These are phyloP conservation scores for Sicyos edulis DNA, from an alignment of 306 rosid species.

Conservation along the genomic window DNA sequence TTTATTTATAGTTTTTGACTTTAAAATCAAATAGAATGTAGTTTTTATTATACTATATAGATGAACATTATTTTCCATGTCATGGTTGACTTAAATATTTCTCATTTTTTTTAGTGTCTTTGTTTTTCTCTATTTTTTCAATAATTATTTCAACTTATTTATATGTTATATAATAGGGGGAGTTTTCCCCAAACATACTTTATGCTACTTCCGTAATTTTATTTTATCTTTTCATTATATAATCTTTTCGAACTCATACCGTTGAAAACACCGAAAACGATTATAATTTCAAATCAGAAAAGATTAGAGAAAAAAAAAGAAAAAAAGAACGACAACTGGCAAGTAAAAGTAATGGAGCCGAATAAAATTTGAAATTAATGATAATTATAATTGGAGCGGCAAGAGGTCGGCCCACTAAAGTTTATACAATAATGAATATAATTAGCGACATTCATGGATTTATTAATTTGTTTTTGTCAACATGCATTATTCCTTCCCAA, in stretches of 20 bases:
- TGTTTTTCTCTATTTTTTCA: too few species aligned
- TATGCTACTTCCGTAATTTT: too few species aligned
- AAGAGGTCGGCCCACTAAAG: slow-evolving; percentile 11
- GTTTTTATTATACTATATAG: too few species aligned
- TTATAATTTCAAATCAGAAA: background rate
- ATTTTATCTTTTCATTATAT: background rate
- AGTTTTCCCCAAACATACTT: too few species aligned
- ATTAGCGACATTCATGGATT: slow-evolving; percentile 15
- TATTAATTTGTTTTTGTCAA: background rate
- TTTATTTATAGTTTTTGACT: too few species aligned
- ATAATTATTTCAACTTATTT: too few species aligned
- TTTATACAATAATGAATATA: background rate
- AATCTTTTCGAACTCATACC: background rate
- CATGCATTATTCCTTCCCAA: background rate
- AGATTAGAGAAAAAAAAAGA: background rate
- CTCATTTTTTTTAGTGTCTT: too few species aligned
- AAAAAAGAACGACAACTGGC: background rate
- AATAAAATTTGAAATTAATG: background rate
- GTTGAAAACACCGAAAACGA: background rate
- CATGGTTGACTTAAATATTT: too few species aligned
- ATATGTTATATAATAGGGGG: too few species aligned
- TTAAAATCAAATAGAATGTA: too few species aligned
- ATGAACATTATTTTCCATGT: too few species aligned
- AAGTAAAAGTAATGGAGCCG: background rate
- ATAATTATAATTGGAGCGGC: slow-evolving; percentile 10